These are phyloP conservation scores for Leishmania lainsoni DNA, from an alignment of 208 protist species.

Conservation along the genomic window DNA sequence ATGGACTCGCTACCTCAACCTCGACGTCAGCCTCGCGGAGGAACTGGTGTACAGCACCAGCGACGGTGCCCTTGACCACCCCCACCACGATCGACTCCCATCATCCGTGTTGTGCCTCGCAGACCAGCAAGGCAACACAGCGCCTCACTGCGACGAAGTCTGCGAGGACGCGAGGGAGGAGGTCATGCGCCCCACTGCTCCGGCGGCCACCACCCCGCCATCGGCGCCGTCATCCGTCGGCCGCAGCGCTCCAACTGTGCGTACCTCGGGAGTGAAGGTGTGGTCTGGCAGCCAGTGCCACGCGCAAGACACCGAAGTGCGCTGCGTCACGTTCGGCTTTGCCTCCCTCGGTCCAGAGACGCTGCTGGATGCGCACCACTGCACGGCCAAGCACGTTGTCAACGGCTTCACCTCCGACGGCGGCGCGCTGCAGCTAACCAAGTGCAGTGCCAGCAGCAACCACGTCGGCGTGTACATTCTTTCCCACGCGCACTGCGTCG, in stretches of 20 bases:
- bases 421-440: conserved; percentile 46
- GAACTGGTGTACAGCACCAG: background rate
- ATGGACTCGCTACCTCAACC: conserved; percentile 9
- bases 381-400: conserved; percentile 55
- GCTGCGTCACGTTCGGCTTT: conserved; percentile 63
- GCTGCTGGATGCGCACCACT: conserved; percentile 52
- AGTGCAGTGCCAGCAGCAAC: conserved; percentile 62
- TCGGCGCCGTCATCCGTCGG: background rate
- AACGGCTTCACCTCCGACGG: conserved; percentile 79
- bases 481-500: conserved; percentile 57
- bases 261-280: conserved; percentile 66
- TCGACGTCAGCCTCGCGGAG: background rate
- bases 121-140: background rate
- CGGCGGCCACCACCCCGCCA: background rate
- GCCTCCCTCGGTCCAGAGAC: conserved; percentile 68
- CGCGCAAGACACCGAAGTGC: conserved; percentile 53
- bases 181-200: background rate
- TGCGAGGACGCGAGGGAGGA: background rate
- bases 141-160: background rate
- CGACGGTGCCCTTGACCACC: background rate
- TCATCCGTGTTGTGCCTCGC: background rate
- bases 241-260: conserved; percentile 2
- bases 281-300: conserved; percentile 63
- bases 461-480: conserved; percentile 74
- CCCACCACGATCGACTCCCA: conserved; percentile 1